phyloP scores from a whole-genome alignment of 768 basidiomycete genomes.

The Lentinula boryana region DNA sequence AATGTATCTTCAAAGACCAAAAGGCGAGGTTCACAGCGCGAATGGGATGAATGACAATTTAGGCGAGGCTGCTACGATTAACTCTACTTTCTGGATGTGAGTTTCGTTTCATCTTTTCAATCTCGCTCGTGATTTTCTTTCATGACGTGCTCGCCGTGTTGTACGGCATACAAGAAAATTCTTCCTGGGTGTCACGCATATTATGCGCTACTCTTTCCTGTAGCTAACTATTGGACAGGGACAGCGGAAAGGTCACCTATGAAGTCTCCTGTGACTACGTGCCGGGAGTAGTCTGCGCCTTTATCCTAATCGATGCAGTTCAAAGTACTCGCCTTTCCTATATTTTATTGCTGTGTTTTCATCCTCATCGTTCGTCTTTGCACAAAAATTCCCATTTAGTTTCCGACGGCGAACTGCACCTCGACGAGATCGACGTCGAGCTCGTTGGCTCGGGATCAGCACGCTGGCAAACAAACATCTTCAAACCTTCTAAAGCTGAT shows the following conservation, averaged over 20 bases:
- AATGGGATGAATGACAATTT: slow-evolving; percentile 24
- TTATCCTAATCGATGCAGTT: slow-evolving; percentile 23
- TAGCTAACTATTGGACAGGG: background rate
- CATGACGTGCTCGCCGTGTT: no score
- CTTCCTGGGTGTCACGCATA: no score
- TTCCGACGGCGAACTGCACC: slow-evolving; percentile 3
- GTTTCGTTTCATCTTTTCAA: slow-evolving; percentile 8
- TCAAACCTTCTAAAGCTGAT: slow-evolving; percentile 18
- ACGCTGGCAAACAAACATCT: slow-evolving; percentile 31
- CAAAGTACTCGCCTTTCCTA: slow-evolving; percentile 4
- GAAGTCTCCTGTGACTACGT: slow-evolving; percentile 19
- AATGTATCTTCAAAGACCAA: slow-evolving; percentile 21
- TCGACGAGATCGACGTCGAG: slow-evolving; percentile 31
- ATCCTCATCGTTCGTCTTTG: background rate
- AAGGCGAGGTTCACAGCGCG: slow-evolving; percentile 12
- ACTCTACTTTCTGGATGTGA: slow-evolving; percentile 26
- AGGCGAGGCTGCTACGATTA: slow-evolving; percentile 27
- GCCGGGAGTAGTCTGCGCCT: slow-evolving; percentile 26
- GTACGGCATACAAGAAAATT: no score
- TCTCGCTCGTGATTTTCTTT: background rate
- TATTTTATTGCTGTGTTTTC: background rate
- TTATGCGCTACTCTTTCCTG: no score
- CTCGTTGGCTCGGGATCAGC: slow-evolving; percentile 24
- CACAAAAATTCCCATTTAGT: background rate
- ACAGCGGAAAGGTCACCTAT: slow-evolving; percentile 22